These are phyloP conservation scores for Kodamaea neixiangensis DNA, from an alignment of 805 yeast genomes.

Conservation along the genomic window DNA sequence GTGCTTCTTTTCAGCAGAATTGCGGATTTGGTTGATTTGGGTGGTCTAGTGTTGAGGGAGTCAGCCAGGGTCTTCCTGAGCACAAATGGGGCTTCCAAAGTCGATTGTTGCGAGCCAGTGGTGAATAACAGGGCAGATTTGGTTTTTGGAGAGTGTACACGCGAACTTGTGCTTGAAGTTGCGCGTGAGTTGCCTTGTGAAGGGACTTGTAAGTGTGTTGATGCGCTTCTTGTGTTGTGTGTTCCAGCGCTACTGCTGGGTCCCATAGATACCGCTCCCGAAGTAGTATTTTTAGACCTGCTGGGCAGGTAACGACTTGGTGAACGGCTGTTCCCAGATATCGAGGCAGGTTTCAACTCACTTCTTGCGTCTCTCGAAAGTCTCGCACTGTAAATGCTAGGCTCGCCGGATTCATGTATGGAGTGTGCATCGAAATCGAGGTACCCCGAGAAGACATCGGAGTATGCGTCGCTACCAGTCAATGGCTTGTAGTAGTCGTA, in stretches of 20 bases:
- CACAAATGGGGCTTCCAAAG: background rate
- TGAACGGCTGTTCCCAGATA: background rate
- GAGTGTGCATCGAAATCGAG: background rate
- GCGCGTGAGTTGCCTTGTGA: background rate
- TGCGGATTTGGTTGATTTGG: background rate
- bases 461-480: background rate
- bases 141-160: background rate
- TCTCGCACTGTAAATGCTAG: background rate
- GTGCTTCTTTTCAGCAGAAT: background rate
- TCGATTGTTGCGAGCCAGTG: background rate
- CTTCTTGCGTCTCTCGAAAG: background rate
- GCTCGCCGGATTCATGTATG: background rate
- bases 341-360: background rate
- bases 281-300: too few species aligned
- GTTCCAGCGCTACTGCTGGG: too few species aligned
- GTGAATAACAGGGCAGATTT: background rate
- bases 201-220: background rate
- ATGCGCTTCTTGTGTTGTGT: too few species aligned
- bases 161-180: background rate
- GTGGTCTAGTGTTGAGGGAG: background rate
- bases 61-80: background rate
- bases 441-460: background rate
- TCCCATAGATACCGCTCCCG: too few species aligned
- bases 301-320: background rate
- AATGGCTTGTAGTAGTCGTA: background rate